Conservation (phyloP, 1,284 basidiomycete genomes). For the Takashimella koratensis region DNA sequence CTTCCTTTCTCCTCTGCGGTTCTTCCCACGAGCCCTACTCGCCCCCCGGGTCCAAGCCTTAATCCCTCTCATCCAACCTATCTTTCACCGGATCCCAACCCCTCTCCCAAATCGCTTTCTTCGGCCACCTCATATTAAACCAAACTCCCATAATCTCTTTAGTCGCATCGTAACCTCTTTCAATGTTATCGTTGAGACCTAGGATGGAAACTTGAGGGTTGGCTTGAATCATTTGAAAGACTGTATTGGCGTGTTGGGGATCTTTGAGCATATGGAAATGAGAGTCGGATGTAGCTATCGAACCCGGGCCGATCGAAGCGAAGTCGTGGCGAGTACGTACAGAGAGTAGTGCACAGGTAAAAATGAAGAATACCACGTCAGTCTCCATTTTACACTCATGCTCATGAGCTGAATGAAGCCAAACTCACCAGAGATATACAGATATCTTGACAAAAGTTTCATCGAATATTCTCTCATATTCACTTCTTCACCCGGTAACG, state of each 20-base stretch:
- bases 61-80: background rate
- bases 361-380: too few species aligned
- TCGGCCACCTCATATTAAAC: slow-evolving; percentile 42
- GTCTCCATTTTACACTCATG: too few species aligned
- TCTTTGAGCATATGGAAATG: slow-evolving; percentile 43
- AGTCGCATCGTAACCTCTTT: slow-evolving; percentile 29
- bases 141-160: slow-evolving; percentile 31
- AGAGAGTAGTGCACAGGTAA: too few species aligned
- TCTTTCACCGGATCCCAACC: slow-evolving; percentile 15
- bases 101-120: slow-evolving; percentile 40
- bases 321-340: too few species aligned
- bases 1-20: too few species aligned
- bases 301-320: too few species aligned
- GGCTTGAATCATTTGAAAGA: slow-evolving; percentile 30
- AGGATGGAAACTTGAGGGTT: slow-evolving; percentile 29
- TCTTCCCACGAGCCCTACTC: too few species aligned
- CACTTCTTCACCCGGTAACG: slow-evolving; percentile 33
- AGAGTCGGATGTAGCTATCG: slow-evolving; percentile 21
- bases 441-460: slow-evolving; percentile 52
- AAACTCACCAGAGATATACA: slow-evolving; percentile 43
- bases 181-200: slow-evolving; percentile 47
- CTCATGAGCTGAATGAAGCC: too few species aligned
- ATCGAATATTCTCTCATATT: slow-evolving; percentile 50
- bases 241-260: slow-evolving; percentile 23
- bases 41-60: too few species aligned